A percentile compares a stretch with the other conserved stretches of the same genome.
These are phyloP conservation scores for Trichomonas vaginalis DNA, from an alignment of 208 protist genomes.

Conservation along the genomic window DNA sequence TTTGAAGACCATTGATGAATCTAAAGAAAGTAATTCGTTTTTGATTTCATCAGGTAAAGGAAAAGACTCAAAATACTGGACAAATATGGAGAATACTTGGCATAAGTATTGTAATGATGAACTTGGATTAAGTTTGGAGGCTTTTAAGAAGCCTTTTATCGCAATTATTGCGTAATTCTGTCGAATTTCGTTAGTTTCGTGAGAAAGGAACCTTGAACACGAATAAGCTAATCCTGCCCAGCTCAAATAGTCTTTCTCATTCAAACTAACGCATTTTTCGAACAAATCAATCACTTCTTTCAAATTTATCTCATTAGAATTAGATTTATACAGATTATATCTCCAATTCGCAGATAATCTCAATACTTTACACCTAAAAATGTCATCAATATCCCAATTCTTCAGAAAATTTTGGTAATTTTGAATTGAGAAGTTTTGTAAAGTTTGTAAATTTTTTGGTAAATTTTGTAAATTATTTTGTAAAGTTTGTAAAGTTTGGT, in stretches of 20 bases:
- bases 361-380: not conserved
- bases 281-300: not conserved
- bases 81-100: not conserved
- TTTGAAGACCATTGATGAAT: not conserved
- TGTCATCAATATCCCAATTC: not conserved
- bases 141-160: not conserved
- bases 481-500: too few relatives aligned
- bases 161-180: not conserved
- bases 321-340: not conserved
- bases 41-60: not conserved
- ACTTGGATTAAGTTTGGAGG: not conserved
- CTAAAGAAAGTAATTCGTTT: not conserved
- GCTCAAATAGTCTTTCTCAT: not conserved
- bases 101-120: not conserved
- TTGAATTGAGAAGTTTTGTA: not conserved
- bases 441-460: too few relatives aligned
- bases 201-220: not conserved
- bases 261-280: not conserved
- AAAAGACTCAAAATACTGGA: not conserved
- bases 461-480: too few relatives aligned
- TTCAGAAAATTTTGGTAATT: not conserved
- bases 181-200: not conserved
- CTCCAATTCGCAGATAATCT: not conserved
- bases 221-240: not conserved
- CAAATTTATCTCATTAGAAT: not conserved